phyloP scores from a whole-genome alignment of 345 rosid species.

The Eucalyptus regnans region DNA sequence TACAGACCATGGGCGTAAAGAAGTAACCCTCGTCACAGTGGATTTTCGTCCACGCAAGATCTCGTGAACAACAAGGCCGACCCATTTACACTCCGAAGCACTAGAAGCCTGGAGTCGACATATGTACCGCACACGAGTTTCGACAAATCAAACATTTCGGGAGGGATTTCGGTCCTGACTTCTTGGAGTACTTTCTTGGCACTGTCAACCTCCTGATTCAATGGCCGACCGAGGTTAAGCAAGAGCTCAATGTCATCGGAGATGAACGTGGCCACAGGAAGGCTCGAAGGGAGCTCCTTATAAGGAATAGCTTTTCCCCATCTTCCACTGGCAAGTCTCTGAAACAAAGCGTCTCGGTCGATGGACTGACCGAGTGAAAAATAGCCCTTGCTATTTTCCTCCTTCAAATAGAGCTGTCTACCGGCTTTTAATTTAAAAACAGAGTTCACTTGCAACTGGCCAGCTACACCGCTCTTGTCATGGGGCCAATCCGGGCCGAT shows the following conservation, averaged over 20 bases:
- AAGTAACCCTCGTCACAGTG: neutral
- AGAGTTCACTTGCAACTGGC: slow-evolving; percentile 51
- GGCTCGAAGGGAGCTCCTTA: slow-evolving; percentile 77
- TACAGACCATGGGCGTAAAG: neutral
- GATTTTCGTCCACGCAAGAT: slow-evolving; percentile 12
- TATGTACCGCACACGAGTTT: slow-evolving; percentile 80
- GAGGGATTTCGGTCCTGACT: slow-evolving; percentile 63
- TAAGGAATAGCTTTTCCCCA: slow-evolving; percentile 73
- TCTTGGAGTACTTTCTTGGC: slow-evolving; percentile 50
- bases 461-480: slow-evolving; percentile 46
- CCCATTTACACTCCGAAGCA: slow-evolving; percentile 73
- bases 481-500: slow-evolving; percentile 64
- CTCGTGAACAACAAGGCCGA: slow-evolving; percentile 73
- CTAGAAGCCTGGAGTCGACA: slow-evolving; percentile 62
- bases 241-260: slow-evolving; percentile 45
- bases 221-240: slow-evolving; percentile 27
- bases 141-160: slow-evolving; percentile 79
- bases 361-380: slow-evolving; percentile 34
- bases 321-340: slow-evolving; percentile 46
- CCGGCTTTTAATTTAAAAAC: slow-evolving; percentile 45
- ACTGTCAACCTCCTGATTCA: slow-evolving; percentile 21
- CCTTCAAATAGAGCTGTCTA: slow-evolving; percentile 63
- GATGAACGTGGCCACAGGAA: slow-evolving; percentile 67
- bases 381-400: slow-evolving; percentile 30
- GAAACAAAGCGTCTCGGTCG: slow-evolving; percentile 26